Evolutionary conservation across 495 filamentous ascomycete species (phyloP).

Genomic region (Lepidopterella palustris): DNA sequence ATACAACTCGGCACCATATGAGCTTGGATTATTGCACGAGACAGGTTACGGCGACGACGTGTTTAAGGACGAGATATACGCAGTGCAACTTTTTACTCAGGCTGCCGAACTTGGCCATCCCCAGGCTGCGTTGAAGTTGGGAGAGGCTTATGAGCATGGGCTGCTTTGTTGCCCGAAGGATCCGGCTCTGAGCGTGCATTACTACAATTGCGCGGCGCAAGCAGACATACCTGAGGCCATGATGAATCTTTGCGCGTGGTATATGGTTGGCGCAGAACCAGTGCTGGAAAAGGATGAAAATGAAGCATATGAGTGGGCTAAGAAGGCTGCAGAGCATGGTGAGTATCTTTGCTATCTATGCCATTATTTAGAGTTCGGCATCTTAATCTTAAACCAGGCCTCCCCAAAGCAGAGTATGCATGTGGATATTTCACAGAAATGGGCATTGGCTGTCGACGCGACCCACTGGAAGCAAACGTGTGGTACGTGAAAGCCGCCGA

Average conservation of each 20-base stretch:
- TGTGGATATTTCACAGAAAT: conserved; percentile 97
- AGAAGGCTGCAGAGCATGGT: conserved; percentile 78
- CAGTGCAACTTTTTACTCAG: conserved; percentile 89
- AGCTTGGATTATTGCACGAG: conserved; percentile 81
- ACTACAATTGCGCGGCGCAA: conserved; percentile 90
- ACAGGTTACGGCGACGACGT: conserved; percentile 86
- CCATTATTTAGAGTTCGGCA: not conserved
- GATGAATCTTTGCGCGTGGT: conserved; percentile 99
- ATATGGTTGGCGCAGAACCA: conserved; percentile 90
- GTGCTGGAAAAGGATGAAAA: conserved; percentile 90
- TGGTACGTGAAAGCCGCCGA: conserved; percentile 98
- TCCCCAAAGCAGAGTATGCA: conserved; percentile 90
- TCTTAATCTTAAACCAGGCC: conserved; percentile 48
- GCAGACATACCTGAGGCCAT: conserved; percentile 79
- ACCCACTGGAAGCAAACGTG: conserved; percentile 90
- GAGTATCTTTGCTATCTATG: conserved; percentile 32
- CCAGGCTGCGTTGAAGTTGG: conserved; percentile 77
- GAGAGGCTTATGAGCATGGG: conserved; percentile 96
- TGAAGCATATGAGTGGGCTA: conserved; percentile 95
- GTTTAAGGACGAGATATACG: conserved; percentile 82
- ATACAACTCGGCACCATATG: conserved; percentile 89
- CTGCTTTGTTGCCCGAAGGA: conserved; percentile 80
- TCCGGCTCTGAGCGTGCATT: conserved; percentile 90
- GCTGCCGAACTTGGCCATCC: conserved; percentile 86
- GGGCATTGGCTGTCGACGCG: conserved; percentile 90